These are phyloP conservation scores for Globisporangium alternatum DNA, from an alignment of 352 stramenopile species.

Conservation along the genomic window DNA sequence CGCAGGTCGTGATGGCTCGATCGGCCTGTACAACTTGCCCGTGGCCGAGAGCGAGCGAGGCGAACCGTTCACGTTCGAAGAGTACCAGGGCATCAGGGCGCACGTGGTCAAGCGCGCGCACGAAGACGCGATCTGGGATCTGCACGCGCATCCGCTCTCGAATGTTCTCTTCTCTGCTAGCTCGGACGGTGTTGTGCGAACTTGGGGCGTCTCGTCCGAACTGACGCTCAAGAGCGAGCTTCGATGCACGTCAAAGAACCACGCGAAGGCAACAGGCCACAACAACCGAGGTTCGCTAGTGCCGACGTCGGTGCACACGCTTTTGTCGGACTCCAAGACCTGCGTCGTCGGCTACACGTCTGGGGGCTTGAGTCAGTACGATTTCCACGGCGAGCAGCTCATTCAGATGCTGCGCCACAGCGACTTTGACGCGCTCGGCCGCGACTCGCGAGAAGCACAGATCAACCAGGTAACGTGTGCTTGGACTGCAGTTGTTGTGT, in stretches of 20 bases:
- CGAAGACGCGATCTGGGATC: constrained; percentile 79
- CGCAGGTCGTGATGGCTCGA: constrained; percentile 69
- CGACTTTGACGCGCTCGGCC: constrained; percentile 60
- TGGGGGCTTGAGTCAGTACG: constrained; percentile 61
- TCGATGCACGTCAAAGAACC: constrained; percentile 48
- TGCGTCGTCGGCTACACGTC: constrained; percentile 80
- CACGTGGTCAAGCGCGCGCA: constrained; percentile 73
- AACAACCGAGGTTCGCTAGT: constrained; percentile 52
- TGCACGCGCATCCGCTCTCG: constrained; percentile 77
- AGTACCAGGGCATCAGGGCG: constrained; percentile 70
- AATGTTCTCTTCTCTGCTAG: constrained; percentile 83
- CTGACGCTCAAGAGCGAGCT: constrained; percentile 75
- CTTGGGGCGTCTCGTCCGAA: constrained; percentile 74
- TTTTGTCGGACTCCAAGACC: constrained; percentile 76
- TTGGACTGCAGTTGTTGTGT: background rate
- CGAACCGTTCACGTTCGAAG: constrained; percentile 65
- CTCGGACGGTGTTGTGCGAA: constrained; percentile 73
- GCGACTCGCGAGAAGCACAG: constrained; percentile 55
- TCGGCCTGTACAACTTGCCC: constrained; percentile 67
- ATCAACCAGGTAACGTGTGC: constrained; percentile 58
- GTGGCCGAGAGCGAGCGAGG: constrained; percentile 53
- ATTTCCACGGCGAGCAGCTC: constrained; percentile 76
- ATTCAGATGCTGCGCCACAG: constrained; percentile 67
- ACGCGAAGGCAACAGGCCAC: constrained; percentile 48
- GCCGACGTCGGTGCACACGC: constrained; percentile 68